phyloP scores from a whole-genome alignment of 176 grass and related monocot genomes.

The Metroxylon sagu region DNA sequence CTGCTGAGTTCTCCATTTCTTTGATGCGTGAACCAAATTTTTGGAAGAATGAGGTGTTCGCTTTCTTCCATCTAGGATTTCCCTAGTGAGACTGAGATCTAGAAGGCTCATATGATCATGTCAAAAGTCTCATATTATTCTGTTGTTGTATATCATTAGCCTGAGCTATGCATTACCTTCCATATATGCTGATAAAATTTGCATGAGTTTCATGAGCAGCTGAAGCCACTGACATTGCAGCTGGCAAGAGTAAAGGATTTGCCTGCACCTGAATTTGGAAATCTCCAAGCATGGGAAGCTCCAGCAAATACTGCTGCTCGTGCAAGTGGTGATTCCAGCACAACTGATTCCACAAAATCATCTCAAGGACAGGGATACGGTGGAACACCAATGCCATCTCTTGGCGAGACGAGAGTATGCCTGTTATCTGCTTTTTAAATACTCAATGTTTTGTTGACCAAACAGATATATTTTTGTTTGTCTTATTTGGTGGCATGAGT shows the following conservation, averaged over 20 bases:
- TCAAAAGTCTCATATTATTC: too few relatives aligned
- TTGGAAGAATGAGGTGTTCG: too few relatives aligned
- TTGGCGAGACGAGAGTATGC: conserved; percentile 82
- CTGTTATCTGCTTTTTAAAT: background rate
- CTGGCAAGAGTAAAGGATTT: conserved; percentile 81
- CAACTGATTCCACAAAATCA: conserved; percentile 52
- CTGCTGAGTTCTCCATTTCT: too few relatives aligned
- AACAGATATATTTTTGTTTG: too few relatives aligned
- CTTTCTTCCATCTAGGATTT: too few relatives aligned
- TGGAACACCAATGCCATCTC: conserved; percentile 81
- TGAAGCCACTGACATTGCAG: conserved; percentile 69
- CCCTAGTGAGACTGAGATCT: too few relatives aligned
- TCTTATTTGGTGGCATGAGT: too few relatives aligned
- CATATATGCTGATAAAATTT: background rate
- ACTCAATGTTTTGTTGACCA: too few relatives aligned
- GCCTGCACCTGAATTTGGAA: conserved; percentile 90
- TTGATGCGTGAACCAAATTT: too few relatives aligned
- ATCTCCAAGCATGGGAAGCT: conserved; percentile 80
- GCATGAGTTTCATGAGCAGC: conserved; percentile 52
- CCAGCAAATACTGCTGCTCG: conserved; percentile 51
- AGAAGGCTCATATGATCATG: too few relatives aligned
- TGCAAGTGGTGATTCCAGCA: conserved; percentile 42
- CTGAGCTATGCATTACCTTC: too few relatives aligned
- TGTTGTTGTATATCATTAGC: too few relatives aligned
- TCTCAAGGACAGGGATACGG: conserved; percentile 63